Base-by-base conservation (phyloP, 257 asterid species). In the Anisodus tanguticus region DNA sequence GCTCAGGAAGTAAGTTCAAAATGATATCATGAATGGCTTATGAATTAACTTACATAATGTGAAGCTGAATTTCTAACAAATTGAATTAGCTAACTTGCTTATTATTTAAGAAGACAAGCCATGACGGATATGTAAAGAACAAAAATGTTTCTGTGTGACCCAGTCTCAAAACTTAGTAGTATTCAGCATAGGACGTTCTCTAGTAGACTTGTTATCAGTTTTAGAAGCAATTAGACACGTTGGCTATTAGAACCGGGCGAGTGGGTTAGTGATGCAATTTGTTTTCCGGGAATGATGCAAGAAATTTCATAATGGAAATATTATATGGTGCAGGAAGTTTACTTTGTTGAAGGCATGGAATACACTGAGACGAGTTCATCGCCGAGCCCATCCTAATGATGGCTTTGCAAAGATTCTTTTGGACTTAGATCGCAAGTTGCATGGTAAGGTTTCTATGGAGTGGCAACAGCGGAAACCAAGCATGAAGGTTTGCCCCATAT, bases 341-440 rank as follows among this genome's bases (percentile, higher is more conserved):
- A 93, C 95, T 16, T 86, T 97, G 66, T 67, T 92, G 91, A 91
- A 91, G 84, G 98, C 99, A 3, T 97, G 99, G 99, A 95, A 91
- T 59, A 86, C 92, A 22, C 87, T 97, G 88, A 97, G 91, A 90
- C 88, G 90, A 87, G 98, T 90, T 59, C 99, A 97, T 83, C 92
- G 98, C 2, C 91, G 98, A 86, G 99, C 99, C 82, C 99, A 97
- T 85, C 99, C 99, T 5, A 97, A 95, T 9, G 99, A 97, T 83
- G 99, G 99, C 3, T 97, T 97, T 81, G 98, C 98, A 2, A 92
- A 89, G 91, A 91, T 93, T 83, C 95, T 97, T n/a, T 54, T 93
- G 90, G 96, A 93, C 10, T 88, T 97, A 59, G 99, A 97, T 71
- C 85, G 81, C 69, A 90, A 90, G 88, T 84, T 97, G 91, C 93